Percentiles rank a stretch among this genome's conserved stretches.
Evolutionary conservation across 345 rosid genomes (phyloP).

Genomic region (Streptanthus diversifolius): DNA sequence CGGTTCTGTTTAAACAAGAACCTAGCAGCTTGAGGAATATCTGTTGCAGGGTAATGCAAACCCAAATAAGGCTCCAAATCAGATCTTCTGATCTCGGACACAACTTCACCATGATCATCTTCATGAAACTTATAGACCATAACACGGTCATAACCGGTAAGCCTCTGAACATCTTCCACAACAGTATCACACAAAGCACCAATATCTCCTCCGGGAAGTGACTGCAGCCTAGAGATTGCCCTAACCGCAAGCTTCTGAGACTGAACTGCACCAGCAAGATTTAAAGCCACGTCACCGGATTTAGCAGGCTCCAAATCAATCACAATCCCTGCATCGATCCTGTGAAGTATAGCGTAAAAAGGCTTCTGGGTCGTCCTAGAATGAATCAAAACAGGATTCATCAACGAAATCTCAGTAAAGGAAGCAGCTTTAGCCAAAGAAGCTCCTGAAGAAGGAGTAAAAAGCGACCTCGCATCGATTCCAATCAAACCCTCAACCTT

Average conservation of each 20-base stretch:
- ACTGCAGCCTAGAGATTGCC: constrained; percentile 80
- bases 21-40: constrained; percentile 85
- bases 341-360: constrained; percentile 74
- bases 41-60: constrained; percentile 80
- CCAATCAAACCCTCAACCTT: constrained; percentile 53
- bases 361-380: constrained; percentile 55
- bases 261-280: constrained; percentile 77
- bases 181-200: constrained; percentile 73
- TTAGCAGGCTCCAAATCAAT: constrained; percentile 84
- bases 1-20: constrained; percentile 86
- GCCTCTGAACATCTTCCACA: constrained; percentile 81
- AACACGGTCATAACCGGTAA: constrained; percentile 83
- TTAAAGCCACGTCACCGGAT: constrained; percentile 55
- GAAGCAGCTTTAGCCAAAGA: constrained; percentile 64
- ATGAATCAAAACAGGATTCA: constrained; percentile 70
- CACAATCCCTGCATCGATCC: constrained; percentile 72
- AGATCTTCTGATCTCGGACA: constrained; percentile 77
- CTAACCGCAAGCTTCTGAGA: constrained; percentile 80
- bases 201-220: constrained; percentile 79
- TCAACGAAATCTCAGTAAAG: constrained; percentile 59
- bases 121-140: constrained; percentile 88
- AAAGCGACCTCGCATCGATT: constrained; percentile 61
- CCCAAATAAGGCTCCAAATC: constrained; percentile 89
- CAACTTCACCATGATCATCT: constrained; percentile 84
- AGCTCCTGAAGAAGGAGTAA: constrained; percentile 50